phyloP scores from a whole-genome alignment of 495 filamentous ascomycete genomes.

The Apodospora peruviana region DNA sequence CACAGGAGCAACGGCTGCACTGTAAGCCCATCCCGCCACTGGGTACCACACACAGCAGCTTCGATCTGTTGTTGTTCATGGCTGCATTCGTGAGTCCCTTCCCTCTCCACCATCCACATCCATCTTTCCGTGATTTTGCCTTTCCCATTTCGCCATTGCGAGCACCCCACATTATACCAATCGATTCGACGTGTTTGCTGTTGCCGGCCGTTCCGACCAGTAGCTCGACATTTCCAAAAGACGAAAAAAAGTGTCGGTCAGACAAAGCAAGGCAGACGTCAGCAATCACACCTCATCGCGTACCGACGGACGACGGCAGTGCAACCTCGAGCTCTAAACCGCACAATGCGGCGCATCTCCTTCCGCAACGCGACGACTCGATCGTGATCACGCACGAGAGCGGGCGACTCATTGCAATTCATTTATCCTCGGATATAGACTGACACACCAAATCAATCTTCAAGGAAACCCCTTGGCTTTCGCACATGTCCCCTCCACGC shows the following conservation, averaged over 20 bases:
- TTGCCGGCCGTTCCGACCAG: too few relatives aligned
- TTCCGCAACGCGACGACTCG: background rate
- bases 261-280: too few relatives aligned
- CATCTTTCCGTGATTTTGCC: background rate
- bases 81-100: slow-evolving; percentile 45
- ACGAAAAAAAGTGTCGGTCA: too few relatives aligned
- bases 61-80: slow-evolving; percentile 30
- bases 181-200: too few relatives aligned
- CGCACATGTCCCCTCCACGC: slow-evolving; percentile 44
- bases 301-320: background rate
- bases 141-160: background rate
- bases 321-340: background rate
- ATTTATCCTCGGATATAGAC: slow-evolving; percentile 7
- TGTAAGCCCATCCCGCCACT: too few relatives aligned
- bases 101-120: slow-evolving; percentile 4
- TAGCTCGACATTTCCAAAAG: background rate
- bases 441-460: slow-evolving; percentile 15
- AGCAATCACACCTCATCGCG: too few relatives aligned
- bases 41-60: background rate
- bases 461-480: slow-evolving; percentile 45
- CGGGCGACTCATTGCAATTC: background rate
- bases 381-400: background rate
- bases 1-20: too few relatives aligned
- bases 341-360: slow-evolving; percentile 5
- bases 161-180: background rate